Percentiles rank a stretch among this genome's conserved stretches.
Conservation (phyloP, 805 yeast species). For the Candida qinlingensis region DNA sequence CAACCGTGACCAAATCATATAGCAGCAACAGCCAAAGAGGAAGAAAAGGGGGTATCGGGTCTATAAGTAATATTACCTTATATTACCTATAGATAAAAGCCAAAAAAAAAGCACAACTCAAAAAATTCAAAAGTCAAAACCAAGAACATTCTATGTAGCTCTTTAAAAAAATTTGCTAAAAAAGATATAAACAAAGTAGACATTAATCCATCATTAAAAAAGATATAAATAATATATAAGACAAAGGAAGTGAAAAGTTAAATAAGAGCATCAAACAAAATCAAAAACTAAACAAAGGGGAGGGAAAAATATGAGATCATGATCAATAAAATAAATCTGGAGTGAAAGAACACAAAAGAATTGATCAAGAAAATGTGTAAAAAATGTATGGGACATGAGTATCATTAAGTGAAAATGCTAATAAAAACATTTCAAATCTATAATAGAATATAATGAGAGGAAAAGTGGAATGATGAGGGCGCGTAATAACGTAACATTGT, state of each 20-base stretch:
- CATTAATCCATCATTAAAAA: neutral
- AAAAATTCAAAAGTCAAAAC: neutral
- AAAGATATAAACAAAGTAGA: neutral
- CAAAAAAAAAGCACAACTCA: no score
- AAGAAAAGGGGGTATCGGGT: neutral
- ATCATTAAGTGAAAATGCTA: neutral
- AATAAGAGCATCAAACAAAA: neutral
- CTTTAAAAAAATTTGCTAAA: neutral
- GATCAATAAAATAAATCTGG: neutral
- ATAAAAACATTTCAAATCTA: neutral
- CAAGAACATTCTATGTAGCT: slow-evolving; percentile 1
- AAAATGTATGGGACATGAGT: neutral
- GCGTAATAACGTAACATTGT: no score
- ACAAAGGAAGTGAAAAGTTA: neutral
- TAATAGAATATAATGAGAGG: neutral
- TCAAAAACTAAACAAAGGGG: neutral
- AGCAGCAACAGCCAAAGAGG: no score
- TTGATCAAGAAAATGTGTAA: neutral
- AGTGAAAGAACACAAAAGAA: no score
- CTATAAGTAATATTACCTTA: no score
- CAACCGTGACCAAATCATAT: no score
- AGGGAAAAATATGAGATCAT: neutral
- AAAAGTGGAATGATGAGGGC: neutral
- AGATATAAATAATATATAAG: neutral
- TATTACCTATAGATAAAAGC: no score